Conservation (phyloP, 2,329 filamentous ascomycete species). For the Hypoxylon sp. region DNA sequence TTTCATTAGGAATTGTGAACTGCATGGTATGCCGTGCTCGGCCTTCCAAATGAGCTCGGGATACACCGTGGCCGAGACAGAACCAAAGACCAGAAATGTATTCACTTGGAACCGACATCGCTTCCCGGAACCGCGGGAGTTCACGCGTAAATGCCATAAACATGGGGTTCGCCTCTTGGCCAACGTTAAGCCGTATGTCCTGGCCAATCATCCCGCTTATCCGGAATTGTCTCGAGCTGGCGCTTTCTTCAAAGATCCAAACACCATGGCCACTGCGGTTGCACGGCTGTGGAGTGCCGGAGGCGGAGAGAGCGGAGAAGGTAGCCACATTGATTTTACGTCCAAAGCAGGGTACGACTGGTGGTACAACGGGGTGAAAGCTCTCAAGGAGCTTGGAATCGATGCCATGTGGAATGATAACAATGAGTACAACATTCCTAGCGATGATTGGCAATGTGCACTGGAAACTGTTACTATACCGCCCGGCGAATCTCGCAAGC, state of each 20-base stretch:
- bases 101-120: slow-evolving; percentile 80
- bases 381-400: slow-evolving; percentile 74
- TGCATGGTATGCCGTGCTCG: slow-evolving; percentile 78
- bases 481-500: slow-evolving; percentile 58
- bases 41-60: slow-evolving; percentile 81
- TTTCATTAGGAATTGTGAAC: slow-evolving; percentile 72
- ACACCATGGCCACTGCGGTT: slow-evolving; percentile 66
- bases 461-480: slow-evolving; percentile 63
- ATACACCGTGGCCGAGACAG: slow-evolving; percentile 76
- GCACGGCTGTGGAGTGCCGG: slow-evolving; percentile 80
- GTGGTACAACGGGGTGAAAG: slow-evolving; percentile 79
- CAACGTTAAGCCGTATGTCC: slow-evolving; percentile 81
- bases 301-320: slow-evolving; percentile 77
- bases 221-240: slow-evolving; percentile 69
- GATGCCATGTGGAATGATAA: slow-evolving; percentile 87
- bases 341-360: slow-evolving; percentile 76
- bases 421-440: slow-evolving; percentile 79
- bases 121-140: slow-evolving; percentile 77
- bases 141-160: slow-evolving; percentile 72
- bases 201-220: slow-evolving; percentile 77
- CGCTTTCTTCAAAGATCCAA: slow-evolving; percentile 75
- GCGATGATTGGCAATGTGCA: slow-evolving; percentile 76
- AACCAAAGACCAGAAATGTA: slow-evolving; percentile 79
- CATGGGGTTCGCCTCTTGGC: slow-evolving; percentile 77
- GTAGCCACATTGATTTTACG: slow-evolving; percentile 81